phyloP scores from a whole-genome alignment of 805 yeast genomes.

The Candida argentea region DNA sequence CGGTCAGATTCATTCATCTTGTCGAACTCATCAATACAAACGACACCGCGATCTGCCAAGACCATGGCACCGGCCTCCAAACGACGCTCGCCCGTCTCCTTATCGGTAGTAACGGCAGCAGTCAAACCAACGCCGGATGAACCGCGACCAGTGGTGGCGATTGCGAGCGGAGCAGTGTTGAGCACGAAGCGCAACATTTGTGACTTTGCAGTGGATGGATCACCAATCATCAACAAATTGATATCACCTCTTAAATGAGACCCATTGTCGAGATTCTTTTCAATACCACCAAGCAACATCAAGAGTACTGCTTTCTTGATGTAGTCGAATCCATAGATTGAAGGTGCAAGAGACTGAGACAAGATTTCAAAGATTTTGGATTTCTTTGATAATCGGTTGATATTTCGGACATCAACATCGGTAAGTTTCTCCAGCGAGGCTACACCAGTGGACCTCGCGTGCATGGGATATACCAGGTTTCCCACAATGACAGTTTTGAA shows the following conservation, averaged over 20 bases:
- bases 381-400: constrained; percentile 66
- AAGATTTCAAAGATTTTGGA: constrained; percentile 66
- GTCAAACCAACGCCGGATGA: constrained; percentile 99
- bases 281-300: constrained; percentile 89
- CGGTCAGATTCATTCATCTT: constrained; percentile 96
- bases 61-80: constrained; percentile 99
- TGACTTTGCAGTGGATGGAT: constrained; percentile 96
- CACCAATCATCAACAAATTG: constrained; percentile 94
- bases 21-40: constrained; percentile 97
- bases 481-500: constrained; percentile 81
- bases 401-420: constrained; percentile 77
- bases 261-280: constrained; percentile 88
- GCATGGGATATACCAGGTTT: constrained; percentile 81
- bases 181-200: constrained; percentile 90
- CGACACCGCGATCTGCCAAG: constrained; percentile 92
- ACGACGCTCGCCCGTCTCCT: constrained; percentile 93
- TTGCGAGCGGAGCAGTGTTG: constrained; percentile 90
- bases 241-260: constrained; percentile 98
- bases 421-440: constrained; percentile 60
- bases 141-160: constrained; percentile 98
- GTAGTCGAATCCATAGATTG: constrained; percentile 86
- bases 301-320: constrained; percentile 86
- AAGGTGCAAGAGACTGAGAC: constrained; percentile 86
- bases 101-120: constrained; percentile 94
- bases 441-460: constrained; percentile 80